Base-by-base conservation (phyloP, 805 yeast genomes). In the Ogataea haglerorum region DNA sequence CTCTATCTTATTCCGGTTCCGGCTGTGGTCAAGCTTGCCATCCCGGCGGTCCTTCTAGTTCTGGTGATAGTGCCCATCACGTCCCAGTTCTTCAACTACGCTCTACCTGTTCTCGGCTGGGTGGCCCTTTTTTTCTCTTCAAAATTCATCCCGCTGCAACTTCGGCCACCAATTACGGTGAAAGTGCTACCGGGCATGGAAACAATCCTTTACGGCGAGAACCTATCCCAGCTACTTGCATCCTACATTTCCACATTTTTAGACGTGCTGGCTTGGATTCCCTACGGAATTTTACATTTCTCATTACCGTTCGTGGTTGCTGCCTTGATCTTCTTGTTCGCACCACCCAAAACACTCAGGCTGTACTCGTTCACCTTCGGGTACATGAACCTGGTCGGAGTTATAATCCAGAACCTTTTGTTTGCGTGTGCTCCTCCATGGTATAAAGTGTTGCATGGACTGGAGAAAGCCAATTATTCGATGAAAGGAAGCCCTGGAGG, bases 341-440 rank as follows among this genome's bases (percentile, higher is more conserved):
- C 87, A 0, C 97, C 98, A 8, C 99, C 99, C 33, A 82, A 85
- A 9, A 70, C 88, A 4, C 65, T 91, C 30, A 78, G 95, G 45
- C 77, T 86, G 6, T 91, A 82, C 64, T 95, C 88, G 2, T 86
- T 89, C 67, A 88, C 96, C 4, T 90, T 93, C 67, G 99, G 99
- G 10, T 88, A 85, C 68, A 85, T 89, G 91, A 93, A 91, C 64
- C 63, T 90, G 49, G 61, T 79, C 37, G 98, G 97, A 31, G 97
- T 91, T 23, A 56, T 84, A 25, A 76, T 78, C 41, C 98, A 93
- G 66, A 73, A 88, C 50, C 41, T 59, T 19, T 47, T 81, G 5
- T 88, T 87, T 60, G 96, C 99, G 5, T 86, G 93, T 36, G 97
- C 98, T 39, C 95, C 99, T 10, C 99, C 99, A 14, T 91, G 99